Conservation (phyloP, 352 stramenopile genomes). For the Plasmopara muralis region DNA sequence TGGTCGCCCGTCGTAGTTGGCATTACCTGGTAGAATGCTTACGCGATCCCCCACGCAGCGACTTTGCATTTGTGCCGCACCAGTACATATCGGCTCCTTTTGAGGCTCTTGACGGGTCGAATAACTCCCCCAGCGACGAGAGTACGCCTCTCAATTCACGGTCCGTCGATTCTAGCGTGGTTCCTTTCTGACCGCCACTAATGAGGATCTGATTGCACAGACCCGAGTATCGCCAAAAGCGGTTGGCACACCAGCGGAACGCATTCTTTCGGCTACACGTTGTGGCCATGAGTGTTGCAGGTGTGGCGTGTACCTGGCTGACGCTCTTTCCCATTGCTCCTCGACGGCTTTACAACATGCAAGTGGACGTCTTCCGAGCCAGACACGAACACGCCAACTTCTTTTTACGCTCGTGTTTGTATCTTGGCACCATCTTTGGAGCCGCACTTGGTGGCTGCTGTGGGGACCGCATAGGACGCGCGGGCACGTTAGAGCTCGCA, state of each 20-base stretch:
- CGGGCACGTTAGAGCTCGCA: constrained; percentile 64
- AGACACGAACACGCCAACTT: constrained; percentile 61
- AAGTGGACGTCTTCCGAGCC: constrained; percentile 76
- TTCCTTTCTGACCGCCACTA: no score
- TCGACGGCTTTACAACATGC: constrained; percentile 73
- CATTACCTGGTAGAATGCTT: constrained; percentile 58
- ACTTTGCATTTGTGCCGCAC: constrained; percentile 79
- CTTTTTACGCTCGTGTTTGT: constrained; percentile 61
- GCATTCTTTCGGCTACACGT: constrained; percentile 61
- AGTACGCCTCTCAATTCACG: constrained; percentile 63
- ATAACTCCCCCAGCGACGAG: constrained; percentile 44
- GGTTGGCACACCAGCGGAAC: constrained; percentile 30
- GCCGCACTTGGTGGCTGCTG: constrained; percentile 49
- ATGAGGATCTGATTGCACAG: constrained; percentile 1
- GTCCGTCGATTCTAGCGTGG: constrained; percentile 2
- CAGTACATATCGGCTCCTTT: constrained; percentile 59
- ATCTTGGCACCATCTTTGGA: constrained; percentile 56
- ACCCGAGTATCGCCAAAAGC: constrained; percentile 26
- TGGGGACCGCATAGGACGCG: constrained; percentile 55
- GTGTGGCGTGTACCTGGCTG: constrained; percentile 47
- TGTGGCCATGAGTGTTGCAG: constrained; percentile 34
- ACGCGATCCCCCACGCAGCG: constrained; percentile 57
- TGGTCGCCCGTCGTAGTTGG: constrained; percentile 32
- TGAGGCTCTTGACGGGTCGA: constrained; percentile 26
- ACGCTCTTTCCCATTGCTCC: constrained; percentile 67